Evolutionary conservation across 805 yeast genomes (phyloP).

Genomic region (Saturnispora silvae): DNA sequence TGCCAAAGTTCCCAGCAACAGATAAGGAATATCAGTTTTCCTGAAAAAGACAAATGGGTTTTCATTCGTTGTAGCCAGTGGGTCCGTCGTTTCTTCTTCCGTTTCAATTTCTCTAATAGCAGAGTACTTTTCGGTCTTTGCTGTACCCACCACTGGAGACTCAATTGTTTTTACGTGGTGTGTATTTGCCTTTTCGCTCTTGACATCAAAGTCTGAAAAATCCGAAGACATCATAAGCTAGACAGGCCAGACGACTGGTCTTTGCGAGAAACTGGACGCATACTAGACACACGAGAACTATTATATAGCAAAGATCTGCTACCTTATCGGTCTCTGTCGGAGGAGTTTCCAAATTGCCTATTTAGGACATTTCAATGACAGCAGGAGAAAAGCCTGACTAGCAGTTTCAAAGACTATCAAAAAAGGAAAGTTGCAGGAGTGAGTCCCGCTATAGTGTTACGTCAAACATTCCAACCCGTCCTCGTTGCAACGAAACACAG

Average conservation of each 20-base stretch:
- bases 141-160: background rate
- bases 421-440: too few relatives aligned
- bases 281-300: too few relatives aligned
- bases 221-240: too few relatives aligned
- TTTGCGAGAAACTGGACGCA: too few relatives aligned
- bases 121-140: too few relatives aligned
- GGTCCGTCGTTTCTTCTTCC: background rate
- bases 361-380: conserved; percentile 1
- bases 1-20: conserved; percentile 13
- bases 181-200: background rate
- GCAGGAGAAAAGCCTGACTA: background rate
- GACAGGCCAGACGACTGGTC: too few relatives aligned
- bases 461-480: too few relatives aligned
- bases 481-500: too few relatives aligned
- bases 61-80: conserved; percentile 2
- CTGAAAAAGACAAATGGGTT: conserved; percentile 21
- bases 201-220: background rate
- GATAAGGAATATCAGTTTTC: conserved; percentile 17
- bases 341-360: conserved; percentile 1
- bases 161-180: too few relatives aligned
- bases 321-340: background rate
- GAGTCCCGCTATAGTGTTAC: too few relatives aligned
- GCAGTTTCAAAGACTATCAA: too few relatives aligned
- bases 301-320: background rate
- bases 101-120: too few relatives aligned